phyloP scores from a whole-genome alignment of 345 rosid genomes.

The Sonneratia alba region DNA sequence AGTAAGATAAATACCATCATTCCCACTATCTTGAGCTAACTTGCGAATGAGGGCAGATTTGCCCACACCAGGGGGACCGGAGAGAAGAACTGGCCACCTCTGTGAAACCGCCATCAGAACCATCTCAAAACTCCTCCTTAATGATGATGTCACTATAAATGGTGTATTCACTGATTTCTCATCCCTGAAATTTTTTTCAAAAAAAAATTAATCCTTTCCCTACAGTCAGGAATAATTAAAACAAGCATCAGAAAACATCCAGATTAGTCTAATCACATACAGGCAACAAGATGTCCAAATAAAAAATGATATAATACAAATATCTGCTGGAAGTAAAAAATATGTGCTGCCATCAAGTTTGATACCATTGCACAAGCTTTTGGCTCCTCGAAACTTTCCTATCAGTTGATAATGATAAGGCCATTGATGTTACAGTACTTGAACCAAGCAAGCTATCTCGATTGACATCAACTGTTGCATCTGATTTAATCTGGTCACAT shows the following conservation, averaged over 20 bases:
- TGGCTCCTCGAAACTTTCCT: conserved; percentile 27
- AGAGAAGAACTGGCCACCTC: conserved; percentile 88
- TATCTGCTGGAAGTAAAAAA: neutral
- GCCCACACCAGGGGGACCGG: conserved; percentile 87
- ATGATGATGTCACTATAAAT: conserved; percentile 50
- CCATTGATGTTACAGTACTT: conserved; percentile 20
- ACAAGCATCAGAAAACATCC: neutral
- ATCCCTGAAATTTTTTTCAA: conserved; percentile 34
- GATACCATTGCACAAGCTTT: conserved; percentile 42
- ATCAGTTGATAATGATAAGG: conserved; percentile 21
- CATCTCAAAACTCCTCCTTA: conserved; percentile 71
- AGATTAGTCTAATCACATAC: neutral
- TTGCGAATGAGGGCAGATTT: conserved; percentile 80
- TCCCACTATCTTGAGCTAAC: conserved; percentile 62
- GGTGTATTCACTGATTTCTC: conserved; percentile 33
- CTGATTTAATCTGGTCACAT: conserved; percentile 21
- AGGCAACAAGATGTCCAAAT: neutral
- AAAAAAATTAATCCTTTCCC: neutral
- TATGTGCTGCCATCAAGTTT: conserved; percentile 3
- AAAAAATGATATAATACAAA: neutral
- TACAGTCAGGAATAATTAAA: neutral
- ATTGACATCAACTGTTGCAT: conserved; percentile 17
- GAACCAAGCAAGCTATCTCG: conserved; percentile 28
- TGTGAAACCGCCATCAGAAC: conserved; percentile 68
- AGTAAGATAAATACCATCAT: conserved; percentile 44